A percentile compares a stretch with the other conserved stretches of the same genome.
phyloP scores from a whole-genome alignment of 768 basidiomycete genomes.

The Glaciozyma antarctica region DNA sequence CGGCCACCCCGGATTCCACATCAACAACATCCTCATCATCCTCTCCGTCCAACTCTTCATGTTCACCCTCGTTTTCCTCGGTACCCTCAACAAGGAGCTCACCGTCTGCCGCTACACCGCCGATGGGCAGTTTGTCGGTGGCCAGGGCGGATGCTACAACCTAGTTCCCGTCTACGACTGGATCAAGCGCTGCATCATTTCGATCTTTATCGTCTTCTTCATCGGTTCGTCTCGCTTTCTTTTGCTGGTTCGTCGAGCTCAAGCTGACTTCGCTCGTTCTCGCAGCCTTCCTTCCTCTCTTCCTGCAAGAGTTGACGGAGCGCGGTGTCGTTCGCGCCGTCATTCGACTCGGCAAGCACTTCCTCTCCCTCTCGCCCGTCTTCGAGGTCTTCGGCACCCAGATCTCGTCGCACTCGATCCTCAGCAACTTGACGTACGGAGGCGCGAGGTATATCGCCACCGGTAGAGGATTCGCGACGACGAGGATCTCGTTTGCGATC shows the following conservation, averaged over 20 bases:
- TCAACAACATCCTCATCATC: conserved; percentile 99
- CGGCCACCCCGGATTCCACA: conserved; percentile 95
- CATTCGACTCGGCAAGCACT: conserved; percentile 84
- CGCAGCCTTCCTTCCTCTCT: conserved; percentile 32
- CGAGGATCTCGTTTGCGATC: conserved; percentile 86
- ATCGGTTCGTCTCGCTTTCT: conserved; percentile 39
- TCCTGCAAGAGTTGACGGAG: conserved; percentile 72
- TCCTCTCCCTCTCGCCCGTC: conserved; percentile 81
- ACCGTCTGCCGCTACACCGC: conserved; percentile 68
- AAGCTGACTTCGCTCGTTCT: conserved; percentile 54
- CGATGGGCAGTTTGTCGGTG: conserved; percentile 61
- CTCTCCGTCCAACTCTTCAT: conserved; percentile 92
- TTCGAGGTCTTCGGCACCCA: conserved; percentile 99
- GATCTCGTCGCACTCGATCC: conserved; percentile 94
- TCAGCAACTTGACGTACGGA: conserved; percentile 93
- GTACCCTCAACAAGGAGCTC: conserved; percentile 75
- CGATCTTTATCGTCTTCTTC: conserved; percentile 97
- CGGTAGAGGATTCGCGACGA: conserved; percentile 96
- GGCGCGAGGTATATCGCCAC: conserved; percentile 98
- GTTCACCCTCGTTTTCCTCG: conserved; percentile 86
- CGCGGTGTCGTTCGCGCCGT: conserved; percentile 87
- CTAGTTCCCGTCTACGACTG: conserved; percentile 85
- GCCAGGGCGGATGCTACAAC: conserved; percentile 85
- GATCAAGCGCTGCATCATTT: conserved; percentile 93
- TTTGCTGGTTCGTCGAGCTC: conserved; percentile 82